Base-by-base conservation (phyloP, 2,329 filamentous ascomycete species). In the Neoascochyta sp. region DNA sequence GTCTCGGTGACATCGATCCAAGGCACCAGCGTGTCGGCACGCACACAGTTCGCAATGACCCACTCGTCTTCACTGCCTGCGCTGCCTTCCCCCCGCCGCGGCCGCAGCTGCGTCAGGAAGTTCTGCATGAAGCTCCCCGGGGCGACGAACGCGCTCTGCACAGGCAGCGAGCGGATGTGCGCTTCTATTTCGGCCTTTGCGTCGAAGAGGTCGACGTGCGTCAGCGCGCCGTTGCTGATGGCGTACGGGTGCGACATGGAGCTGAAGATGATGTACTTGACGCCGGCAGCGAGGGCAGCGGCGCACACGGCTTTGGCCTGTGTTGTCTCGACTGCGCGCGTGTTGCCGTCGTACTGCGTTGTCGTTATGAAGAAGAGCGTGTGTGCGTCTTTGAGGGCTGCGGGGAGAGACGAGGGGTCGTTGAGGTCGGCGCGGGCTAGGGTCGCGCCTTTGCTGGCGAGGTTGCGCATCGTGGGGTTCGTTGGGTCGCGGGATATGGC, bases 41-140 rank as follows among this genome's bases (percentile, higher is more conserved):
- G 19, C 6, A 29, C 12, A 1, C 52, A 28, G 19, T 47, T 45
- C 0, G 32, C 29, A 0, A 63, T 8, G 9, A 47, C 41, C 25
- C 48, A 63, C 2, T 41, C 43, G 0, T 59, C 62, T 22, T 63
- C 57, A 12, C 34, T 29, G 1, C 23, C 28, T 1, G 11, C 23
- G n/a, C n/a, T n/a, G n/a, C n/a, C n/a, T n/a, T n/a, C n/a, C n/a
- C n/a, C n/a, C n/a, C n/a, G n/a, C n/a, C n/a, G n/a, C 0, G 26
- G 38, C 1, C 28, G 34, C 11, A 23, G 17, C 9, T 23, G 30
- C 7, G 8, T n/a, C 5, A 34, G 32, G 10, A 71, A 54, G 48
- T 76, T 78, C 44, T 68, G 53, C 73, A 77, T 77, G 46, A 76
- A 81, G 28, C 63, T 63, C 0, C 65, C 75, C 0, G 74, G 69